Percentiles rank a stretch among this genome's conserved stretches.
Evolutionary conservation across 2,329 filamentous ascomycete species (phyloP).

Genomic region (Microdochium paspali): DNA sequence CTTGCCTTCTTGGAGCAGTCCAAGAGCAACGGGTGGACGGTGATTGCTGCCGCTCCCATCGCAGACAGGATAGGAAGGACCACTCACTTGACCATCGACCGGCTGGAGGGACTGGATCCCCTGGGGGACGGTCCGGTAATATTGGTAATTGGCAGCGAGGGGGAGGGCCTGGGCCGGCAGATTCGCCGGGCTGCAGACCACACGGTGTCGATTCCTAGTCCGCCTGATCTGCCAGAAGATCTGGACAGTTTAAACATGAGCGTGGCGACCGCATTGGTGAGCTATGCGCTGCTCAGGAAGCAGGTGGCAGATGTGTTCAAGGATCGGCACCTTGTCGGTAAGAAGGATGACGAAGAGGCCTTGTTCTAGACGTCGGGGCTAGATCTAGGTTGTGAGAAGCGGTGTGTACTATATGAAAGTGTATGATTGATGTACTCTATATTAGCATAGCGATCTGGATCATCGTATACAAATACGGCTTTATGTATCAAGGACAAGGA

Average conservation of each 20-base stretch:
- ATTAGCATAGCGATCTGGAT: not conserved
- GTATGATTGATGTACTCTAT: not conserved
- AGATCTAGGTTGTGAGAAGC: too few species aligned
- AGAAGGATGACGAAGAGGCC: constrained; percentile 11
- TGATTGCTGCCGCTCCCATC: constrained; percentile 66
- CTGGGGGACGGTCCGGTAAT: constrained; percentile 58
- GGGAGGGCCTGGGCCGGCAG: constrained; percentile 57
- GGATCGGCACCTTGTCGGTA: constrained; percentile 7
- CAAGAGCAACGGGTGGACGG: constrained; percentile 64
- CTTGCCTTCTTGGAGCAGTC: constrained; percentile 61
- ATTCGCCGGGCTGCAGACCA: constrained; percentile 58
- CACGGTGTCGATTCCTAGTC: constrained; percentile 55
- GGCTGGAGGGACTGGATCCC: constrained; percentile 40
- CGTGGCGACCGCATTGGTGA: constrained; percentile 73
- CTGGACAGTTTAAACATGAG: constrained; percentile 93
- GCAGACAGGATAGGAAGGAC: constrained; percentile 22
- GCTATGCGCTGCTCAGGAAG: constrained; percentile 54
- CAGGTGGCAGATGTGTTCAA: constrained; percentile 3
- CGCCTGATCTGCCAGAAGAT: constrained; percentile 35
- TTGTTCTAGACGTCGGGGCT: constrained; percentile 1
- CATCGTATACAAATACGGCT: too few species aligned
- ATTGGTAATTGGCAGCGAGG: constrained; percentile 77
- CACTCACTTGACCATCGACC: constrained; percentile 37
- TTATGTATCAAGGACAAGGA: too few species aligned
- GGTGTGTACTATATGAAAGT: not conserved